Evolutionary conservation across 192 early-diverging fungal species (phyloP), one percentile per base, ranked within the genome.

Genomic region (Coemansia umbellata): DNA sequence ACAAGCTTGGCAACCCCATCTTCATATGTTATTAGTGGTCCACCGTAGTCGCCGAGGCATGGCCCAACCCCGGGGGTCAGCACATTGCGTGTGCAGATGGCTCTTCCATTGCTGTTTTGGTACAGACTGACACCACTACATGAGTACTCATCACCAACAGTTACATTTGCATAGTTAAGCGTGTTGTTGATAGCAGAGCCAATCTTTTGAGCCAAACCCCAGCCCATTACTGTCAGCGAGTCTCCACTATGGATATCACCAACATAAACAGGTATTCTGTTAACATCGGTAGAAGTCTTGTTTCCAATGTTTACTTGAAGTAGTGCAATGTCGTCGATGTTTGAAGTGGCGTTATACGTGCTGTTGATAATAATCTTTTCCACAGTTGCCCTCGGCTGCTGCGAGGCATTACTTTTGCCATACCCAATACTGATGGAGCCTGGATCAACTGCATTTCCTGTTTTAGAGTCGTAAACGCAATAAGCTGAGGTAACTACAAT

Each of bases 21-120:
- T 41, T 64, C 69, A 18, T 71, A 64, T 9, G 40, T 55, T 13
- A 71, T 52, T 41, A 71, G 47, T 18, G 69, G 69, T 1, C 61
- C 69, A 3, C 69, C 69, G 37, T 58, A 71, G 53, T 71, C 69
- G 15, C 69, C 69, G 24, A 64, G 45, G 11, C 69, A 71, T 14
- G 69, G 69, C 13, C 56, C 60, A 27, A 40, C 32, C 17, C 53
- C 57, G 3, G 55, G 56, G 19, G 69, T 71, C 7, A 71, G 53
- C 28, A 44, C 45, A 50, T 71, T 71, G 41, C 52, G 61, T 22
- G 69, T 71, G 37, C 69, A 71, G 13, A 71, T 49, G 5, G 61
- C 61, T 8, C 61, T 52, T 2, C 69, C 69, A 42, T 71, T 64
- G 40, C 50, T 71, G 52, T 64, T 64, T 41, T 63, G 56, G 18